A percentile compares a stretch with the other conserved stretches of the same genome.
phyloP scores from a whole-genome alignment of 495 filamentous ascomycete species.

The Durotheca rogersii region DNA sequence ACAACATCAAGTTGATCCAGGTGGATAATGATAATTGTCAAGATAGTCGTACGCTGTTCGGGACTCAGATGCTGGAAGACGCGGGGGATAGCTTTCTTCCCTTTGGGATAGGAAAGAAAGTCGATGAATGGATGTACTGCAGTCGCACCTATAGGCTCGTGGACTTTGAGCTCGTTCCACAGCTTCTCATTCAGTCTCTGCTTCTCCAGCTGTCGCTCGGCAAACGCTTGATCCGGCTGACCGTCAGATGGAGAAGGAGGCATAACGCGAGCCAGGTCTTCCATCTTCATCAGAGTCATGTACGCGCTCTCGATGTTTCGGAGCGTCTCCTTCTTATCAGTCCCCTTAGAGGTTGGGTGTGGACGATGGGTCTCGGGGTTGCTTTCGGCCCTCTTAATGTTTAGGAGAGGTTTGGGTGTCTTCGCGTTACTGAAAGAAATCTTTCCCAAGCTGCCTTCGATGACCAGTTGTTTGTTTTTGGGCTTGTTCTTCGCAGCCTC shows the following conservation, averaged over 20 bases:
- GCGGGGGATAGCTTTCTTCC: slow-evolving; percentile 91
- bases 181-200: slow-evolving; percentile 74
- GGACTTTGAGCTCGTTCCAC: slow-evolving; percentile 82
- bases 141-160: slow-evolving; percentile 78
- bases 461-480: slow-evolving; percentile 96
- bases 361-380: slow-evolving; percentile 51
- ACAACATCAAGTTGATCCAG: slow-evolving; percentile 91
- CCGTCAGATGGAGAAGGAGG: slow-evolving; percentile 64
- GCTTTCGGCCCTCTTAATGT: slow-evolving; percentile 87
- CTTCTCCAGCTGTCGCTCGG: slow-evolving; percentile 72
- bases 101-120: slow-evolving; percentile 90
- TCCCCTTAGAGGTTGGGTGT: slow-evolving; percentile 46
- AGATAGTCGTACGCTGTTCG: slow-evolving; percentile 87
- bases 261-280: slow-evolving; percentile 90
- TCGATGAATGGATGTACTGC: slow-evolving; percentile 92
- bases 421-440: slow-evolving; percentile 99
- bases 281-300: slow-evolving; percentile 81
- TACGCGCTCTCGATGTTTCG: slow-evolving; percentile 86
- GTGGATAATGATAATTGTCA: slow-evolving; percentile 95
- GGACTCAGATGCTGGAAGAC: slow-evolving; percentile 91
- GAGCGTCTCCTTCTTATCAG: slow-evolving; percentile 79
- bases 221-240: slow-evolving; percentile 59
- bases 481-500: slow-evolving; percentile 95
- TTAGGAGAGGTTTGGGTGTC: slow-evolving; percentile 89
- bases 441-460: slow-evolving; percentile 97